These are phyloP conservation scores for Dactylella cylindrospora DNA, from an alignment of 2,329 filamentous ascomycete species.

Conservation along the genomic window DNA sequence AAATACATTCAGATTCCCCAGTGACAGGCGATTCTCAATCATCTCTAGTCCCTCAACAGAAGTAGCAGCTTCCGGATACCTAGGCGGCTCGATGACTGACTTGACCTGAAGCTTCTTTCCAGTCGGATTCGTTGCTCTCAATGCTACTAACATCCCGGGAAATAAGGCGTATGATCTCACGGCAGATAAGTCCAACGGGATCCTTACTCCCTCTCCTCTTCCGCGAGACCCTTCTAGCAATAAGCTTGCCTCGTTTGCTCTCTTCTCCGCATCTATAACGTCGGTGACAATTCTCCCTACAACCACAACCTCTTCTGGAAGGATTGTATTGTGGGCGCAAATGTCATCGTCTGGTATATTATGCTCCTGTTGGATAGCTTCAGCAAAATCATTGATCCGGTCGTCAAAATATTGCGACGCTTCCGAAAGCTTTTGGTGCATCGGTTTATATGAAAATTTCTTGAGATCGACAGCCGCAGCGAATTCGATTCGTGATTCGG, in stretches of 20 bases:
- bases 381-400: constrained; percentile 83
- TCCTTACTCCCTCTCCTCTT: constrained; percentile 76
- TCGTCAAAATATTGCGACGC: constrained; percentile 92
- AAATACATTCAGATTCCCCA: constrained; percentile 72
- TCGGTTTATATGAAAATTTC: constrained; percentile 86
- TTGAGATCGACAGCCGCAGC: constrained; percentile 84
- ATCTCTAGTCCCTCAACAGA: constrained; percentile 65
- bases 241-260: constrained; percentile 78
- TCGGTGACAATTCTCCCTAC: constrained; percentile 92
- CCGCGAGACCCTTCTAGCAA: constrained; percentile 85
- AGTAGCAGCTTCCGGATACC: constrained; percentile 74
- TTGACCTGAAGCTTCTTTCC: constrained; percentile 79
- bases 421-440: constrained; percentile 92
- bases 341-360: constrained; percentile 76
- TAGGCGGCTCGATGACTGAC: constrained; percentile 72
- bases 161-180: constrained; percentile 78
- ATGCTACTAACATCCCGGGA: constrained; percentile 87
- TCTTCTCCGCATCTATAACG: constrained; percentile 68
- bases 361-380: constrained; percentile 72
- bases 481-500: constrained; percentile 75
- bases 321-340: constrained; percentile 76
- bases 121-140: constrained; percentile 82
- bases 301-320: constrained; percentile 72
- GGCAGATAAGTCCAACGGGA: constrained; percentile 74
- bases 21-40: constrained; percentile 61